Evolutionary conservation across 75 land plant genomes (phyloP).

Genomic region (Pinus albicaulis): DNA sequence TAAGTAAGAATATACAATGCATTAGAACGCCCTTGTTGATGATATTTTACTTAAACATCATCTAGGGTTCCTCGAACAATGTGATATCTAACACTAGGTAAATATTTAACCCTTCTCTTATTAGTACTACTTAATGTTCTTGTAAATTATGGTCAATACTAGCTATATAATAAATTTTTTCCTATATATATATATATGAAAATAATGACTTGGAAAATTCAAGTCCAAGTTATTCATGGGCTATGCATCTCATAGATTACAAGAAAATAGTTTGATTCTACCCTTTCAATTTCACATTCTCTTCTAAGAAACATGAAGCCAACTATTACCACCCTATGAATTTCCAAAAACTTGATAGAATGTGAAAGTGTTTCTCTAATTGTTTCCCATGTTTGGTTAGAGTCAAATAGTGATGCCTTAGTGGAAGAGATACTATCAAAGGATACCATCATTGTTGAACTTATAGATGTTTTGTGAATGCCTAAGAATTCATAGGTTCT

Average conservation of each 20-base stretch:
- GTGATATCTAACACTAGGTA: too few species aligned
- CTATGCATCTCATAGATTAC: background rate
- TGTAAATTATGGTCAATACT: too few species aligned
- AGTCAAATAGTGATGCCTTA: slow-evolving; percentile 31
- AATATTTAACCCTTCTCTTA: too few species aligned
- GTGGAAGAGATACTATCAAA: slow-evolving; percentile 30
- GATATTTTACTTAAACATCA: too few species aligned
- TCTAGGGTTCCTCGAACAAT: too few species aligned
- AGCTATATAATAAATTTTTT: too few species aligned
- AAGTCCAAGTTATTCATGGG: background rate
- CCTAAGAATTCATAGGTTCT: slow-evolving; percentile 49
- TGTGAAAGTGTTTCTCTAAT: slow-evolving; percentile 52
- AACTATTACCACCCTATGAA: slow-evolving; percentile 35
- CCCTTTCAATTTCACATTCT: slow-evolving; percentile 4
- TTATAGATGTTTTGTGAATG: slow-evolving; percentile 44
- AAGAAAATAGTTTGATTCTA: background rate
- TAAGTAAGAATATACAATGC: too few species aligned
- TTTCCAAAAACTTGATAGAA: slow-evolving; percentile 35
- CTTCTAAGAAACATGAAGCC: slow-evolving; percentile 7
- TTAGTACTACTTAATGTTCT: too few species aligned
- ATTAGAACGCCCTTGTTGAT: too few species aligned
- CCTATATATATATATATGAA: too few species aligned
- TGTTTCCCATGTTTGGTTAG: slow-evolving; percentile 36
- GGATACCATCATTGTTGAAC: slow-evolving; percentile 45
- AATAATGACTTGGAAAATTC: background rate